A percentile compares a stretch with the other conserved stretches of the same genome.
Conservation (phyloP, 768 basidiomycete genomes). For the Lactarius pseudohatsudake region DNA sequence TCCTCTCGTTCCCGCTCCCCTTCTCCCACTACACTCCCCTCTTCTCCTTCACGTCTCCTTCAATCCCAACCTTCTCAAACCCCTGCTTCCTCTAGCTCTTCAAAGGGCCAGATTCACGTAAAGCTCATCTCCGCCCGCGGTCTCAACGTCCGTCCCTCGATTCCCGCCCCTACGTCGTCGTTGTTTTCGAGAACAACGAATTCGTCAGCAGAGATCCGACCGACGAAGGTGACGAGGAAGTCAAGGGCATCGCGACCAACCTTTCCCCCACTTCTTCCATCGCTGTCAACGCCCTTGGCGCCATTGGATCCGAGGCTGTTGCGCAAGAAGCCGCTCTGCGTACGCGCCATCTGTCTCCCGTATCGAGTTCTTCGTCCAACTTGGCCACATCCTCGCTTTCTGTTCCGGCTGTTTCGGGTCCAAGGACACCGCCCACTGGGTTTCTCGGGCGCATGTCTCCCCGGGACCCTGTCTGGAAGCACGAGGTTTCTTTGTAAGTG, state of each 20-base stretch:
- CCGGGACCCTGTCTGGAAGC: constrained; percentile 97
- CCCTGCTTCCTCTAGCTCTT: constrained; percentile 35
- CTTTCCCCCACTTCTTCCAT: constrained; percentile 58
- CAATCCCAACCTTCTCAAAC: constrained; percentile 35
- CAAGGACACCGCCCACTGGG: constrained; percentile 34
- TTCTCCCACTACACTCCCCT: neutral
- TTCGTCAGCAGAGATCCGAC: constrained; percentile 91
- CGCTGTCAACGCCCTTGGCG: constrained; percentile 65
- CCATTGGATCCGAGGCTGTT: constrained; percentile 52
- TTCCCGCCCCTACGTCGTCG: constrained; percentile 91
- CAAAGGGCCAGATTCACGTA: constrained; percentile 84
- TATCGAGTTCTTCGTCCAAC: constrained; percentile 22
- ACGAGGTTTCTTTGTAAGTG: constrained; percentile 95
- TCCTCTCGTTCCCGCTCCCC: constrained; percentile 27
- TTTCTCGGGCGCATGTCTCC: constrained; percentile 63
- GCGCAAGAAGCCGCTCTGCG: constrained; percentile 30
- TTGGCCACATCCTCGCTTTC: constrained; percentile 29
- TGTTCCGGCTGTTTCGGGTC: constrained; percentile 28
- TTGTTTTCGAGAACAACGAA: constrained; percentile 98
- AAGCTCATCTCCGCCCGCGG: constrained; percentile 91
- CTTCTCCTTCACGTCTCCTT: constrained; percentile 30
- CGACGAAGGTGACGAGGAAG: constrained; percentile 82
- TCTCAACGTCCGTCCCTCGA: constrained; percentile 66
- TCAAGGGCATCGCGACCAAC: constrained; percentile 71
- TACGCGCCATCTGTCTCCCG: constrained; percentile 21